Evolutionary conservation across 306 rosid species (phyloP), one percentile per base, ranked within the genome.

Genomic region (Medicago ruthenica): DNA sequence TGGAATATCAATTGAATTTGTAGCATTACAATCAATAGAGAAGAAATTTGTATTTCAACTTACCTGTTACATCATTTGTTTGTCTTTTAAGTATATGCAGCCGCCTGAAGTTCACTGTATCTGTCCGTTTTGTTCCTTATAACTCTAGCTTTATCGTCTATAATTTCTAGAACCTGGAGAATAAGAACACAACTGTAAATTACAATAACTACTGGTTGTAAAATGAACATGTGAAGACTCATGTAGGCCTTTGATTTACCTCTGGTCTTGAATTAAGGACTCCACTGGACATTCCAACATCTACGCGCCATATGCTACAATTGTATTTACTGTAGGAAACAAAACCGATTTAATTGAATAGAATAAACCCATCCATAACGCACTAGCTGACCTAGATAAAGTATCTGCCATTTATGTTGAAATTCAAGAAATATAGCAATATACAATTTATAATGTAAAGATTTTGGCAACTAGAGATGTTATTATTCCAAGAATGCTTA

Each of bases 281-380:
- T 71, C 99, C 97, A 16, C 96, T 78, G n/a, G 99, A 95, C 99
- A 95, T 95, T 76, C 99, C 99, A 47, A 95, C 97, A 47, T 95
- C 99, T 27, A 95, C 64, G n/a, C 99, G 86, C 99, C 99, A 95
- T 81, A 95, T 88, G 89, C 94, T 90, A 78, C 97, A 85, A 76
- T 95, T 77, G 85, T 90, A 95, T 87, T 92, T 84, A 83, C 99
- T 95, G 93, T 76, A 73, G 36, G 40, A 70, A 76, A 59, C 60
- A 83, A 74, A 80, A 20, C 17, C 48, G 14, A 71, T 76, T 69
- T 68, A 50, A 62, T 42, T 50, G 36, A 70, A 81, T 42, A 54
- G 37, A 62, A 74, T 13, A 62, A 61, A 11, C 62, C 27, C 50
- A 22, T 37, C 55, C 45, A 31, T 47, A 67, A 14, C 7, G 44